Evolutionary conservation across 2,329 filamentous ascomycete genomes (phyloP), one percentile per base, ranked within the genome.

Genomic region (Beauveria caledonica): DNA sequence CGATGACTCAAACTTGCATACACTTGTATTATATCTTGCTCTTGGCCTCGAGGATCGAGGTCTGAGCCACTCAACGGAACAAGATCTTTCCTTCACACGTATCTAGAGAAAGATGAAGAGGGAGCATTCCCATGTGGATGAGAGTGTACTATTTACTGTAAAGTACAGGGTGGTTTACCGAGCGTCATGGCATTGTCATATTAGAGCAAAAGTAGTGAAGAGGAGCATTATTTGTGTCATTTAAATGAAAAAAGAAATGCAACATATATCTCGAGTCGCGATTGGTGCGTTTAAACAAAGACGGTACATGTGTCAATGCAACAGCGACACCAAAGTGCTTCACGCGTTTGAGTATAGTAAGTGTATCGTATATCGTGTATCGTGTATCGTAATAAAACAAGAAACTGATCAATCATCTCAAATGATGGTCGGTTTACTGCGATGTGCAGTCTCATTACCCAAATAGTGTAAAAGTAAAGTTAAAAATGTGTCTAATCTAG

Each of bases 111-210:
- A 45, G 56, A 46, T 13, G 15, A 59, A 25, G 46, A 11, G 44
- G 48, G 3, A 17, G 36, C 44, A 48, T 52, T 19, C 39, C 7
- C 5, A 25, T 33, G 15, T 1, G 23, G 57, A 25, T 9, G 27
- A 54, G 21, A 27, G 42, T 60, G 60, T 60, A 54, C 27, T 60
- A 60, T 58, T 29, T 60, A 53, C 45, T 53, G 57, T 52, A 29
- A 39, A 40, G 46, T 27, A 17, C 39, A 44, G 13, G 49, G 40
- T 33, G 6, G 46, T 27, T 39, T 44, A 45, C 50, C 44, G 19
- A 58, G 57, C 55, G 46, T 58, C 33, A 58, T 58, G 55, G 55
- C 45, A 58, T 59, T 59, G 56, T 59, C 56, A 59, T 19, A 51
- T 51, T 51, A 52, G 48, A 45, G 5, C n/a, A 29, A 11, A 11